Percentiles rank a stretch among this genome's conserved stretches.
Conservation (phyloP, 208 protist genomes). For the Trypanosoma lewisi region DNA sequence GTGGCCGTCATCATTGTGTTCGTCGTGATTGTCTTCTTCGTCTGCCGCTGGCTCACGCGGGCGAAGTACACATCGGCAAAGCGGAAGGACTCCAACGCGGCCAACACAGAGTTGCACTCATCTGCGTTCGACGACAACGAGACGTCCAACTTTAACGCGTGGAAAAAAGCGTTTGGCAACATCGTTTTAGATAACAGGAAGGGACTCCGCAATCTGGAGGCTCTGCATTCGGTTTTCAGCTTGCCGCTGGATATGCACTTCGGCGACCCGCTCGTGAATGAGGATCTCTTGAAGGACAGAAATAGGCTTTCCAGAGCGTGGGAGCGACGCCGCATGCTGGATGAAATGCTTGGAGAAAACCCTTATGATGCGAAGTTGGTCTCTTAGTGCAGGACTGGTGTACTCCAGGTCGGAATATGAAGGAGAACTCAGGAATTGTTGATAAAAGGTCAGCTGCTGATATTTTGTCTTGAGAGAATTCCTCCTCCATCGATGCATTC, state of each 20-base stretch:
- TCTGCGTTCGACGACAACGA: neutral
- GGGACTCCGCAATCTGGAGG: constrained; percentile 3
- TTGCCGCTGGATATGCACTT: constrained; percentile 19
- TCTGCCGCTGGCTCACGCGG: constrained; percentile 8
- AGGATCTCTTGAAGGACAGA: constrained; percentile 12
- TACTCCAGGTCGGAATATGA: no score
- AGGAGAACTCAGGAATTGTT: no score
- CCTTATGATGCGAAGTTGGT: neutral
- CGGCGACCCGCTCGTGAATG: constrained; percentile 18
- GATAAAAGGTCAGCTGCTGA: no score
- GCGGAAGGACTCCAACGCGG: neutral
- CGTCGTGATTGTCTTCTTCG: neutral
- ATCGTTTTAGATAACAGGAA: constrained; percentile 10
- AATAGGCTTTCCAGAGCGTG: constrained; percentile 5
- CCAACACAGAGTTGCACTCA: neutral
- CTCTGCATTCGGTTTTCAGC: constrained; percentile 19
- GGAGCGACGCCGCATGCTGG: constrained; percentile 17
- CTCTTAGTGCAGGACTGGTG: neutral
- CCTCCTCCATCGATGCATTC: no score
- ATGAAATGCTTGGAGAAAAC: constrained; percentile 4
- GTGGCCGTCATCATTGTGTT: neutral
- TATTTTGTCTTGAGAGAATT: no score
- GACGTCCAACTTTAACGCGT: constrained; percentile 4
- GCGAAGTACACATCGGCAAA: neutral
- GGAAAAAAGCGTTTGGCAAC: constrained; percentile 19